Evolutionary conservation across 306 rosid genomes (phyloP).

Genomic region (Quercus alba): DNA sequence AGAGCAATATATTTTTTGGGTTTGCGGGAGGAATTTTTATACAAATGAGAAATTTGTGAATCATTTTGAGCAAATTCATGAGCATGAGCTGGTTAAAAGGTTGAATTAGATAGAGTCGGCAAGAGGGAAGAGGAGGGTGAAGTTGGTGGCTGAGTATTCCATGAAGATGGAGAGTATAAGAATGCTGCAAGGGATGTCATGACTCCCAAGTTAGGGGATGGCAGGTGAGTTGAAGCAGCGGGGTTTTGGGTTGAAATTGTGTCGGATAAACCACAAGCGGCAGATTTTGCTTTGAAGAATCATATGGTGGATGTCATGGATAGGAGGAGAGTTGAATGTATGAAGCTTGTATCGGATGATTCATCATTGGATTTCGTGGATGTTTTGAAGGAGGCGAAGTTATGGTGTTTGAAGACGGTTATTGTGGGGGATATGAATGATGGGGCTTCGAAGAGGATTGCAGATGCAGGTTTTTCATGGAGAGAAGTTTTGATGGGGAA

Average conservation of each 20-base stretch:
- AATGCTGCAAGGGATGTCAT: constrained; percentile 53
- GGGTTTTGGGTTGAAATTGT: constrained; percentile 65
- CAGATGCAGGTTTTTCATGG: constrained; percentile 70
- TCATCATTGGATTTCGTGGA: constrained; percentile 39
- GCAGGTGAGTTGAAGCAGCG: constrained; percentile 62
- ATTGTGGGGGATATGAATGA: constrained; percentile 68
- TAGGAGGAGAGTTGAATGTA: constrained; percentile 50
- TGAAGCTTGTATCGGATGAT: constrained; percentile 85
- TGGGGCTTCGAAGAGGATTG: constrained; percentile 73
- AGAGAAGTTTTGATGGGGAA: constrained; percentile 74
- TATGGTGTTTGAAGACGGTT: constrained; percentile 65
- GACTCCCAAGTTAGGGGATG: constrained; percentile 56
- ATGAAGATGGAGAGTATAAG: constrained; percentile 84
- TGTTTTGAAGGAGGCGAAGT: constrained; percentile 70
- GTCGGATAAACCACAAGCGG: constrained; percentile 48
- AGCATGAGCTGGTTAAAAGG: constrained; percentile 67
- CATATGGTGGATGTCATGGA: constrained; percentile 78
- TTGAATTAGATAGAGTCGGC: constrained; percentile 69
- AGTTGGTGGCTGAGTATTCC: constrained; percentile 69
- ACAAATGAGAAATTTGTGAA: constrained; percentile 67
- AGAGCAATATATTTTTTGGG: constrained; percentile 57
- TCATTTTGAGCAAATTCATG: constrained; percentile 75
- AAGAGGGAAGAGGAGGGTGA: constrained; percentile 65
- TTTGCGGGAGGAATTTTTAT: constrained; percentile 73
- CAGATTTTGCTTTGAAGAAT: constrained; percentile 42